These are phyloP conservation scores for Populus davidiana DNA, from an alignment of 345 rosid species.

Conservation along the genomic window DNA sequence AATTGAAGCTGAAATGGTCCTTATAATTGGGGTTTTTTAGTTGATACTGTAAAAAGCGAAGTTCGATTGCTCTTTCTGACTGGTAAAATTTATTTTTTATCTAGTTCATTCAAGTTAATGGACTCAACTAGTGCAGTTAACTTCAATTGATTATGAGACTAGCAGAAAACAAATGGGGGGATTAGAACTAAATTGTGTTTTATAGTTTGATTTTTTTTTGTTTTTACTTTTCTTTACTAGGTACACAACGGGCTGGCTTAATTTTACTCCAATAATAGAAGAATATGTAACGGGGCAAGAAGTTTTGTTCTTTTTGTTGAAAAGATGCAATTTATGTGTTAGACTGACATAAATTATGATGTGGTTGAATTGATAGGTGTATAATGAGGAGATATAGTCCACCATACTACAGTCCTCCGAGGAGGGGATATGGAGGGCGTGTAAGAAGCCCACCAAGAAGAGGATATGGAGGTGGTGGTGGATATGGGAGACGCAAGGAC, in stretches of 20 bases:
- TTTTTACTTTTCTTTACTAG: background rate
- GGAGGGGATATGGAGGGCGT: constrained; percentile 83
- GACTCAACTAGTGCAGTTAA: background rate
- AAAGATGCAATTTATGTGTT: background rate
- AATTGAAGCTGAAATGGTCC: background rate
- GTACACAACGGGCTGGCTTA: background rate
- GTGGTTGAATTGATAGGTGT: constrained; percentile 11
- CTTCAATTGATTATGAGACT: background rate
- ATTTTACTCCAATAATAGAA: background rate
- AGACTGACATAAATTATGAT: background rate
- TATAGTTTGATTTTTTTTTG: background rate
- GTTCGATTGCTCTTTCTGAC: background rate
- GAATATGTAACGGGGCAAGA: background rate
- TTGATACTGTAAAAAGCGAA: background rate
- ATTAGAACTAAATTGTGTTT: background rate
- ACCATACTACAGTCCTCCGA: constrained; percentile 73
- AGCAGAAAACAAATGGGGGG: background rate
- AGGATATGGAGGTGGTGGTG: constrained; percentile 59
- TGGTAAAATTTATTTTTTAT: background rate
- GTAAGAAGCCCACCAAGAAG: constrained; percentile 72
- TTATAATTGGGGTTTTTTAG: background rate
- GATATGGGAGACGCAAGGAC: constrained; percentile 73
- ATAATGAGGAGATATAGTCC: constrained; percentile 92
- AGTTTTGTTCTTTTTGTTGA: background rate
- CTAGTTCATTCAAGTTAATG: background rate